Evolutionary conservation across 169 alveolate species (phyloP).

Genomic region (Miamiensis avidus): DNA sequence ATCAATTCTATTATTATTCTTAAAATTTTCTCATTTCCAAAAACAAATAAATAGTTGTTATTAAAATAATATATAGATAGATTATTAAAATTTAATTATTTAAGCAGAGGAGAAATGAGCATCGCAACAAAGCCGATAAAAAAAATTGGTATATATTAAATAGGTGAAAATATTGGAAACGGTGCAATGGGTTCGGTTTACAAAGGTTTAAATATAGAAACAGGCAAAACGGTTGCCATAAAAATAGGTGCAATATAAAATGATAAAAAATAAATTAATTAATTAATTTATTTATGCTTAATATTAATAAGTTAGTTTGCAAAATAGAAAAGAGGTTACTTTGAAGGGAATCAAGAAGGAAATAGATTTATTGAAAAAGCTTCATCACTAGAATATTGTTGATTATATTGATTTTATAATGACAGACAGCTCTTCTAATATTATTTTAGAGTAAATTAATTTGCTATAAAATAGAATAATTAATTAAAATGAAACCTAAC

Average conservation of each 20-base stretch:
- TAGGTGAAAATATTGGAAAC: conserved; percentile 82
- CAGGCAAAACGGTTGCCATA: conserved; percentile 84
- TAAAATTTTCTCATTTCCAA: no score
- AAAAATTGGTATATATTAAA: conserved; percentile 62
- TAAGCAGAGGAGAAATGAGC: no score
- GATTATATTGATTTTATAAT: conserved; percentile 74
- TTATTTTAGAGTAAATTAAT: conserved; percentile 51
- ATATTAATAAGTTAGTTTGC: background rate
- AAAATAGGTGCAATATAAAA: conserved; percentile 63
- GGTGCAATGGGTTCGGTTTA: conserved; percentile 89
- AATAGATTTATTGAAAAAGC: conserved; percentile 69
- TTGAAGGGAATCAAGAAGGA: conserved; percentile 66
- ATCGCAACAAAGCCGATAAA: no score
- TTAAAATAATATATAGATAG: no score
- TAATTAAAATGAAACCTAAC: no score
- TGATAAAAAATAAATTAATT: no score
- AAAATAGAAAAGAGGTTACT: conserved; percentile 30
- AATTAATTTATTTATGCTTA: no score
- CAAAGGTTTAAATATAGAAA: conserved; percentile 78
- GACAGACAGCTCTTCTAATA: conserved; percentile 55
- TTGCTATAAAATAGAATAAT: no score
- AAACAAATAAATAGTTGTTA: no score
- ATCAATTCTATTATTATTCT: no score
- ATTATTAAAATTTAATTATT: no score
- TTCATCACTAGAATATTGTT: conserved; percentile 84